Evolutionary conservation across 805 yeast genomes (phyloP), one percentile per base, ranked within the genome.

Genomic region (Candida glaebosa): DNA sequence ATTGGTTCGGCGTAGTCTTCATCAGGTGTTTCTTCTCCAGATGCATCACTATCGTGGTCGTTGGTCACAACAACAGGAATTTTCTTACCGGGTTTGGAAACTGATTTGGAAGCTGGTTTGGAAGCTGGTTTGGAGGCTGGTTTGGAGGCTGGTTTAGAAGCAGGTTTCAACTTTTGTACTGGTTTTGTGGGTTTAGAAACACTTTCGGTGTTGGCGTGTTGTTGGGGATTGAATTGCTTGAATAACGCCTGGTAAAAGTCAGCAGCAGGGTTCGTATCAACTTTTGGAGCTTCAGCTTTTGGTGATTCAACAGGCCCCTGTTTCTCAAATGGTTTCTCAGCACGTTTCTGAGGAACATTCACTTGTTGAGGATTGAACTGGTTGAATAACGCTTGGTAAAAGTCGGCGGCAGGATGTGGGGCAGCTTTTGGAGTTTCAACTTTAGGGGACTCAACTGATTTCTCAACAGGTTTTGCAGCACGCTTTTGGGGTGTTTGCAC

Each of bases 1-100:
- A 24, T 24, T 24, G 8, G 28, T 15, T 34, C 35, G 9, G 35
- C 10, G 18, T 8, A 8, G 8, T 32, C 35, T 19, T 34, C 37
- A 19, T 34, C 37, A 19, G 26, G 25, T 6, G 37, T 18, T 18
- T 8, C 26, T 5, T 34, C 37, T 17, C 26, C 37, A 19, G 28
- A 24, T 24, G 8, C 25, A 8, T 17, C 37, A 10, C 8, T 8
- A 15, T 18, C 37, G 12, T 32, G 16, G 12, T 32, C 19, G 9
- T 4, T 8, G 12, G 19, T 32, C 9, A 10, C 35, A 18, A n/a
- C 28, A 17, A 34, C 26, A 19, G 37, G 37, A 14, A 34, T 34
- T 34, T 22, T 34, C 12, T 24, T 24, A 24, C 28, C 28, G n/a
- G n/a, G n/a, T n/a, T n/a, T n/a, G n/a, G n/a, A n/a, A n/a, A n/a